A percentile compares a stretch with the other conserved stretches of the same genome.
phyloP scores from a whole-genome alignment of 2,329 filamentous ascomycete genomes.

The Plenodomus tracheiphilus region DNA sequence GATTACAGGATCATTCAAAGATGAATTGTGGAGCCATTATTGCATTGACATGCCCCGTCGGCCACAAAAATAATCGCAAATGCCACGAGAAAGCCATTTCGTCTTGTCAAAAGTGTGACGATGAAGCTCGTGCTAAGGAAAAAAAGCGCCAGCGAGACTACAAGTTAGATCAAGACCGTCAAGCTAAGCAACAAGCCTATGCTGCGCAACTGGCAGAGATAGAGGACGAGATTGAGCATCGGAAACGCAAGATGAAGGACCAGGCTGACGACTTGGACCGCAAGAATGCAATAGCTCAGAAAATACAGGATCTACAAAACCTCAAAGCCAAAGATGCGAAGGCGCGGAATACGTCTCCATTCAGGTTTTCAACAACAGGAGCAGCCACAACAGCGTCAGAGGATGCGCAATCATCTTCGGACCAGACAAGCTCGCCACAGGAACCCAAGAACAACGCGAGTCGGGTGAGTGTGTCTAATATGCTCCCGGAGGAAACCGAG shows the following conservation, averaged over 20 bases:
- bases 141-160: slow-evolving; percentile 52
- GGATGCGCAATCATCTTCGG: not conserved
- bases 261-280: slow-evolving; percentile 51
- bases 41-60: slow-evolving; percentile 53
- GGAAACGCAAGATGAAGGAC: slow-evolving; percentile 51
- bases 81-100: slow-evolving; percentile 50
- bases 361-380: slow-evolving; percentile 1
- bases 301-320: slow-evolving; percentile 51
- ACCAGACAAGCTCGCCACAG: not conserved
- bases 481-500: slow-evolving; percentile 1
- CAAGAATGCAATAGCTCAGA: slow-evolving; percentile 51
- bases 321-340: slow-evolving; percentile 32
- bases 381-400: not conserved
- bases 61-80: slow-evolving; percentile 53
- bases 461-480: not conserved
- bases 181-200: slow-evolving; percentile 52
- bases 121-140: slow-evolving; percentile 53
- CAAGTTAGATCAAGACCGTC: slow-evolving; percentile 55
- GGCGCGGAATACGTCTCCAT: slow-evolving; percentile 1
- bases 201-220: slow-evolving; percentile 51
- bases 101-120: slow-evolving; percentile 57
- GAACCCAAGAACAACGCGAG: not conserved
- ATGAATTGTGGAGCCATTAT: slow-evolving; percentile 53
- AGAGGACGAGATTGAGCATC: slow-evolving; percentile 59
- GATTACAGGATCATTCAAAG: slow-evolving; percentile 61